Evolutionary conservation across 768 basidiomycete genomes (phyloP), one percentile per base, ranked within the genome.

Genomic region (Sistotremastrum suecicum): DNA sequence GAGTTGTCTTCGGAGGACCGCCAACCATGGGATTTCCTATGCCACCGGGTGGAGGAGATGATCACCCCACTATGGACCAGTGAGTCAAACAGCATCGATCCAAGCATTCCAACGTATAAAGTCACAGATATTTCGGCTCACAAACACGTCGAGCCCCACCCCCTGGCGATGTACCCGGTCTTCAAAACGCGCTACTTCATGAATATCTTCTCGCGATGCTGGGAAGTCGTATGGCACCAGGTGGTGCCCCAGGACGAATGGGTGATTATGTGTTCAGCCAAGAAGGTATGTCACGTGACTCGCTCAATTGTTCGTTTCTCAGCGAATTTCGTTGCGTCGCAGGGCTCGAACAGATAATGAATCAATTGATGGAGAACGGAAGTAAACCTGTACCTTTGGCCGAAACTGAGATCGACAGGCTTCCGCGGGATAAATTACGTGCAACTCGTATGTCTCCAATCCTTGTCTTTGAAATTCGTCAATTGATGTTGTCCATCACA

Each of bases 201-300:
- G 83, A 83, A 53, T 86, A 86, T 59, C 63, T 87, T 2, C 66
- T 83, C 59, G 65, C 78, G 3, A 58, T 85, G 48, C 66, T 86
- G 38, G 70, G 60, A 50, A 61, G 54, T 43, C 60, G 68, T 32
- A 53, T 38, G 54, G 50, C 8, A 52, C 42, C 32, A 62, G 69
- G 34, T 66, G 68, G 31, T 72, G 74, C 47, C 67, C 69, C 7
- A 34, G 80, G 83, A 1, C 67, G 76, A 55, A 75, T 80, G 74
- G 91, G 91, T 3, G 91, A 95, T 59, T 95, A 94, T 65, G 91
- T 86, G 4, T 84, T 89, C 55, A 86, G 78, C 51, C 86, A 94
- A 62, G 85, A 89, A 72, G 85, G 90, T 53, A 5, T 28, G 5
- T n/a, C 33, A 29, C 28, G 9, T 45, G 32, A 4, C 32, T 7